Percentiles rank a stretch among this genome's conserved stretches.
These are phyloP conservation scores for Pseudogymnoascus sp. DNA, from an alignment of 2,329 filamentous ascomycete genomes.

Conservation along the genomic window DNA sequence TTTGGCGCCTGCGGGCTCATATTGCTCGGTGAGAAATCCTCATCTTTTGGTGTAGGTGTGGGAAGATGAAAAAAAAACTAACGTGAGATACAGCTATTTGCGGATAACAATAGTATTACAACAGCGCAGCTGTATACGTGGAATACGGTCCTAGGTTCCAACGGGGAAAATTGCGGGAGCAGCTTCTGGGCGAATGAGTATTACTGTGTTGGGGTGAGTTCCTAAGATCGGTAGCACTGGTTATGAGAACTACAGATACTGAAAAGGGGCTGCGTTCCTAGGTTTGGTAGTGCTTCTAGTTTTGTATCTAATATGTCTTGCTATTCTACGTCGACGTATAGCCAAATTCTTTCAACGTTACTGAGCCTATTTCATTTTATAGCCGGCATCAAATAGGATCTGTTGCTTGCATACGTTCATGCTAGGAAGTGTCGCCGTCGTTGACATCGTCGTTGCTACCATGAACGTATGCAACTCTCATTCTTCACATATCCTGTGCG, in stretches of 20 bases:
- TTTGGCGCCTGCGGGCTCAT: slow-evolving; percentile 18
- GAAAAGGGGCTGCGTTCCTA: background rate
- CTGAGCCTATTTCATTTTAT: no score
- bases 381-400: no score
- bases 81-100: slow-evolving; percentile 16
- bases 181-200: slow-evolving; percentile 20
- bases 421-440: no score
- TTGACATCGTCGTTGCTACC: no score
- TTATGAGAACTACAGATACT: background rate
- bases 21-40: slow-evolving; percentile 15
- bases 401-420: no score
- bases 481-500: no score
- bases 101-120: slow-evolving; percentile 20
- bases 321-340: background rate
- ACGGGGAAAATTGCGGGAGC: slow-evolving; percentile 22
- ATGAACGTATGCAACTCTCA: no score
- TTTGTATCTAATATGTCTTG: background rate
- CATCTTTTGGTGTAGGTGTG: background rate
- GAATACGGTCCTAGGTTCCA: slow-evolving; percentile 23
- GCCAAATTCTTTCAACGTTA: no score
- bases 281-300: background rate
- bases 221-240: background rate
- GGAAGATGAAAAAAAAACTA: background rate
- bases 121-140: slow-evolving; percentile 23
- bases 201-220: slow-evolving; percentile 19